Base-by-base conservation (phyloP, 2,329 filamentous ascomycete species). In the Cladophialophora yegresii region DNA sequence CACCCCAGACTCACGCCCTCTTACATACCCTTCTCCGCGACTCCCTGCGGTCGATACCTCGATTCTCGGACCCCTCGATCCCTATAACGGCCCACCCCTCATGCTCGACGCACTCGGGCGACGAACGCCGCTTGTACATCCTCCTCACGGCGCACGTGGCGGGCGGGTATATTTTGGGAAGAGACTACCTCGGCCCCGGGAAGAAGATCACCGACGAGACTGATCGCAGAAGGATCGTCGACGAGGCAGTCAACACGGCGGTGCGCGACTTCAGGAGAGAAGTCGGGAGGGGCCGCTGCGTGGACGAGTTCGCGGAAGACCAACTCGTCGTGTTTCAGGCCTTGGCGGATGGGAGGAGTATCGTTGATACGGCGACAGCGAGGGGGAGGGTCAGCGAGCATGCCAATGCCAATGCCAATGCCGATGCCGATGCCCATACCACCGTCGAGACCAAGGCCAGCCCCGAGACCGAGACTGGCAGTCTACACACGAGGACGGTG, bases 271-370 rank as follows among this genome's bases (percentile, higher is more conserved):
- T 87, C 36, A 70, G 78, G 0, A 55, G 68, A 0, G 83, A 87
- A 63, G 73, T 84, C 51, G 71, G 74, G 12, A 75, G 79, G 63
- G 77, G 75, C 0, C 79, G 82, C 0, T 83, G 79, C 68, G 79
- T 86, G 3, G 85, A 87, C 69, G 78, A 80, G 70, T 77, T 80
- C 66, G 79, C 85, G 79, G 75, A 82, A 50, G 85, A 87, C 72
- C 85, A 87, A 69, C 68, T 87, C 28, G 81, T 86, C 1, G 78
- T 87, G 0, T 87, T 85, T 63, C 83, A 87, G 70, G 83, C 83
- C 16, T 73, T 88, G 22, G 83, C 83, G 4, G 69, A 74, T 8
- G 81, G 81, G 0, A 70, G 32, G 43, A 79, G 77, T 65, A 54
- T 56, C 0, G 75, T 82, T 0, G 72, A 72, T 66, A 53, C 57